phyloP scores from a whole-genome alignment of 73 alveolate genomes.

The Paramecium primaurelia region DNA sequence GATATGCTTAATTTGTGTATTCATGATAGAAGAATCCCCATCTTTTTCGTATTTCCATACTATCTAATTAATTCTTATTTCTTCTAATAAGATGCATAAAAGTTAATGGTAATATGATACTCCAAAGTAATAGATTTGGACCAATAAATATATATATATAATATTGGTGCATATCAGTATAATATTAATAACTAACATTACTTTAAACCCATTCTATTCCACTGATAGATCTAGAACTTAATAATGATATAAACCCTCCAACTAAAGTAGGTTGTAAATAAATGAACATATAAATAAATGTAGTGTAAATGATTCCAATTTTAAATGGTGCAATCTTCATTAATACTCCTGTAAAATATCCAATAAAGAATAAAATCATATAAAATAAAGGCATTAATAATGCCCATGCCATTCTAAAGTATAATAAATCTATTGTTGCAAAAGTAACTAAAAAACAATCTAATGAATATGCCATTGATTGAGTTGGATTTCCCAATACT shows the following conservation, averaged over 20 bases:
- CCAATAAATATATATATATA: background rate
- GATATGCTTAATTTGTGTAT: background rate
- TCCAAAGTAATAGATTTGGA: conserved; percentile 15
- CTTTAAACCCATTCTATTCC: background rate
- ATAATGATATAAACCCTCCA: conserved; percentile 12
- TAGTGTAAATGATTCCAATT: background rate
- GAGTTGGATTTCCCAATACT: conserved; percentile 7
- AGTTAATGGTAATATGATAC: background rate
- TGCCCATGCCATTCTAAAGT: conserved; percentile 50
- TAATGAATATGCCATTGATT: conserved; percentile 26
- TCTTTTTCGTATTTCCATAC: background rate
- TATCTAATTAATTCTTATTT: background rate
- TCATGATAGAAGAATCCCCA: conserved; percentile 42
- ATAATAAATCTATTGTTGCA: background rate
- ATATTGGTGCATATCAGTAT: background rate
- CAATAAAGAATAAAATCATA: background rate
- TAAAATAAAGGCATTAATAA: conserved; percentile 7
- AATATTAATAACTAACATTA: background rate
- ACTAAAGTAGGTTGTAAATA: conserved; percentile 1
- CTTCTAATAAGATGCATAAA: background rate
- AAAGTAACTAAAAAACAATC: conserved; percentile 22
- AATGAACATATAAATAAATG: conserved; percentile 32
- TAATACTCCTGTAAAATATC: background rate
- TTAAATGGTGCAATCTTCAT: background rate
- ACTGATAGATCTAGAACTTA: conserved; percentile 1